A percentile compares a stretch with the other conserved stretches of the same genome.
Evolutionary conservation across 106 monocot genomes (phyloP).

Genomic region (Gastrodia elata): DNA sequence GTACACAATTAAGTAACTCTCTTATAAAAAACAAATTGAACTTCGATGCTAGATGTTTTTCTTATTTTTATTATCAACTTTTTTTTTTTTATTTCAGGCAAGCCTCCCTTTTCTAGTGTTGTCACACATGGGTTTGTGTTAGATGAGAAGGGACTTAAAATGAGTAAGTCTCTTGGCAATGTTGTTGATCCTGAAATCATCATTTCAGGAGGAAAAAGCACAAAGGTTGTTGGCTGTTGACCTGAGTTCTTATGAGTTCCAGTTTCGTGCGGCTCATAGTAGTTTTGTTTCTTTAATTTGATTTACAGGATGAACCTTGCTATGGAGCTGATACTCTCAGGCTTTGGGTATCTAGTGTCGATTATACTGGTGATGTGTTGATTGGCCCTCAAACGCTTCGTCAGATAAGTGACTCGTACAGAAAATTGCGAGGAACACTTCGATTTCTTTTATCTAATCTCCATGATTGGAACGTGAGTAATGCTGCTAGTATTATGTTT

Average conservation of each 20-base stretch:
- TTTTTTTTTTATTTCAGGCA: constrained; percentile 41
- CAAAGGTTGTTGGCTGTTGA: constrained; percentile 40
- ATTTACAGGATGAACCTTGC: constrained; percentile 64
- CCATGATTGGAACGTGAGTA: constrained; percentile 95
- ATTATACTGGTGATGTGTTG: constrained; percentile 91
- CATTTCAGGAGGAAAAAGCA: constrained; percentile 64
- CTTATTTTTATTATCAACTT: constrained; percentile 9
- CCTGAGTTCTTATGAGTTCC: not conserved
- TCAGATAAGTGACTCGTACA: constrained; percentile 95
- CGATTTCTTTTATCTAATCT: constrained; percentile 93
- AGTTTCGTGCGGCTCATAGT: not conserved
- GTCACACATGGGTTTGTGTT: constrained; percentile 97
- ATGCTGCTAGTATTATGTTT: not conserved
- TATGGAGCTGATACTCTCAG: constrained; percentile 98
- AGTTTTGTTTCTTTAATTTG: constrained; percentile 9
- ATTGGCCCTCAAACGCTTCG: constrained; percentile 87
- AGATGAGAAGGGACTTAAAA: constrained; percentile 97
- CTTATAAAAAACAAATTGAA: not conserved
- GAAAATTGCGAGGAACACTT: constrained; percentile 87
- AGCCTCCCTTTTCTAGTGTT: constrained; percentile 81
- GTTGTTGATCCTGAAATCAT: constrained; percentile 88
- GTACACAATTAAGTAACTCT: not conserved
- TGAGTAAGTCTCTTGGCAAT: constrained; percentile 99
- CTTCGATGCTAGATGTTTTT: not conserved
- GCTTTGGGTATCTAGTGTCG: constrained; percentile 98